Evolutionary conservation across 2,329 filamentous ascomycete genomes (phyloP).

Genomic region (Xylaria arbuscula): DNA sequence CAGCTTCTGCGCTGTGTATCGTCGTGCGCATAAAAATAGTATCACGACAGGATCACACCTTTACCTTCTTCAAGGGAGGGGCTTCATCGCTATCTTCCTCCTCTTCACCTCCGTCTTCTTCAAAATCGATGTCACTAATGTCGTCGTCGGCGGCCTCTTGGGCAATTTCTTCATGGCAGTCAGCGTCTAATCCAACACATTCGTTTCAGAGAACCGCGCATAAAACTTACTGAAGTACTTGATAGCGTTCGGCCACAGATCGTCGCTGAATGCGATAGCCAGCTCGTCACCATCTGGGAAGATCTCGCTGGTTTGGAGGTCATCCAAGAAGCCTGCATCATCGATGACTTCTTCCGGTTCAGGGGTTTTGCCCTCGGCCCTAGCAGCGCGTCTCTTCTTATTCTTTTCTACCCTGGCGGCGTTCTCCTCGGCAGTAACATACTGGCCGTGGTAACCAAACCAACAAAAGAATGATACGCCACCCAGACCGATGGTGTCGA

Average conservation of each 20-base stretch:
- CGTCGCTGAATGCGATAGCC: constrained; percentile 83
- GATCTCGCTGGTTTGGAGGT: constrained; percentile 79
- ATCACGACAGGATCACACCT: constrained; percentile 46
- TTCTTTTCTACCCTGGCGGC: constrained; percentile 69
- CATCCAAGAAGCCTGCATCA: constrained; percentile 66
- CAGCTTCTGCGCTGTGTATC: background rate
- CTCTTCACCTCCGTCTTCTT: constrained; percentile 54
- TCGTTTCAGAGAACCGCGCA: background rate
- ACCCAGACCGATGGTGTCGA: constrained; percentile 70
- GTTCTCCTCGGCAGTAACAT: constrained; percentile 78
- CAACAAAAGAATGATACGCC: constrained; percentile 86
- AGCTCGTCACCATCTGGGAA: constrained; percentile 89
- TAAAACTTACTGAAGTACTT: constrained; percentile 85
- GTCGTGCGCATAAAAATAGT: background rate
- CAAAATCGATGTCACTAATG: constrained; percentile 76
- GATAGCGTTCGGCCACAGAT: constrained; percentile 88
- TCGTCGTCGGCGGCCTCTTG: constrained; percentile 75
- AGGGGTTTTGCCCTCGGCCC: constrained; percentile 60
- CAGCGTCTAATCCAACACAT: constrained; percentile 43
- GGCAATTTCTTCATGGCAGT: constrained; percentile 68
- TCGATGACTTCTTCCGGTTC: constrained; percentile 46
- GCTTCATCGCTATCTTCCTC: constrained; percentile 67
- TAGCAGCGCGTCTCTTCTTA: constrained; percentile 64
- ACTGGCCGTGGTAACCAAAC: constrained; percentile 82
- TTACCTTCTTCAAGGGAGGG: constrained; percentile 57